phyloP scores from a whole-genome alignment of 2,329 filamentous ascomycete genomes.

The Calonectria montana region DNA sequence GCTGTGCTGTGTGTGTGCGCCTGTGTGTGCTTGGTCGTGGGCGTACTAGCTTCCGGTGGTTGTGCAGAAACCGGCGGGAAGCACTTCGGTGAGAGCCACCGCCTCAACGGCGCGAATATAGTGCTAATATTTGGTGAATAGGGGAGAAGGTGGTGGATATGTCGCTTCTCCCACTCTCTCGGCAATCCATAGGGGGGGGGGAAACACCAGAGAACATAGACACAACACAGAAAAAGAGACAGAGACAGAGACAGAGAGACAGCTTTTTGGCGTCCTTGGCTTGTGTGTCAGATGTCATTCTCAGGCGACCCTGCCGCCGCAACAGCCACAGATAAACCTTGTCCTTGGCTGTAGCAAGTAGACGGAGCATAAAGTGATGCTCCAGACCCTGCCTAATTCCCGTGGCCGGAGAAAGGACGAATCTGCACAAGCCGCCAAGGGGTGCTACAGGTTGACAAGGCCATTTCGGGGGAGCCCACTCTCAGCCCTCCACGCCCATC shows the following conservation, averaged over 20 bases:
- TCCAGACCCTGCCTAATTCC: neutral
- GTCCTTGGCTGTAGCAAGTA: neutral
- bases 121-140: neutral
- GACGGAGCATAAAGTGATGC: neutral
- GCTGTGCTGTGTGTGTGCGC: neutral
- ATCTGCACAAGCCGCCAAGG: neutral
- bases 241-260: neutral
- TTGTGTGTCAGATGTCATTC: neutral
- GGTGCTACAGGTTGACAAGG: neutral
- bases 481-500: neutral
- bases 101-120: neutral
- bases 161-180: neutral
- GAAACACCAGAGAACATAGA: neutral
- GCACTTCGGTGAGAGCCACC: neutral
- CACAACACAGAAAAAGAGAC: neutral
- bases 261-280: neutral
- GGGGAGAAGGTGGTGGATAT: neutral
- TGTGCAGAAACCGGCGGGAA: neutral
- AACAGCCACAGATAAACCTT: neutral
- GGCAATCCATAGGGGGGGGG: neutral
- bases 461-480: neutral
- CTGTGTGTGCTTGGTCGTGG: neutral
- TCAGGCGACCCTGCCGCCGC: slow-evolving; percentile 7
- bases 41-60: slow-evolving; percentile 1
- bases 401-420: neutral